These are phyloP conservation scores for Aspergillus sp. DNA, from an alignment of 2,329 filamentous ascomycete species.

Conservation along the genomic window DNA sequence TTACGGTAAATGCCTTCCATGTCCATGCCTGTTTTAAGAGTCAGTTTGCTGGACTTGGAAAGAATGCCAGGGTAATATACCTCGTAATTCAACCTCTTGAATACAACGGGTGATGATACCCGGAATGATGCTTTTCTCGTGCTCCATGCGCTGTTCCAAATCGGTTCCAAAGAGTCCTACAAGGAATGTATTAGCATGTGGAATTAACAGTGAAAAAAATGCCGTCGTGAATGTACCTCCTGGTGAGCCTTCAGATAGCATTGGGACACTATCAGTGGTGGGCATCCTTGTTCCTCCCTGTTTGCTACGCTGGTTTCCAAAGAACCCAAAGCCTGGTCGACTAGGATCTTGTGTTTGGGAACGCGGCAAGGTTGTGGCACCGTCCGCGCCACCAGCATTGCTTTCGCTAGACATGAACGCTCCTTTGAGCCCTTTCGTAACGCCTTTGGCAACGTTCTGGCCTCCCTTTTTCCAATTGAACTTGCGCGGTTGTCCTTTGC, in stretches of 20 bases:
- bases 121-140: slow-evolving; percentile 84
- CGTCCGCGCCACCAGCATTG: slow-evolving; percentile 35
- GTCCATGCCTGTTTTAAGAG: slow-evolving; percentile 66
- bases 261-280: slow-evolving; percentile 45
- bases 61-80: slow-evolving; percentile 39
- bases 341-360: slow-evolving; percentile 44
- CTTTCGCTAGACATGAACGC: slow-evolving; percentile 75
- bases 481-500: slow-evolving; percentile 91
- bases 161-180: slow-evolving; percentile 82
- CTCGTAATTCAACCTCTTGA: slow-evolving; percentile 90
- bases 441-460: slow-evolving; percentile 89
- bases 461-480: slow-evolving; percentile 99
- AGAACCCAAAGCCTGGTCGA: slow-evolving; percentile 70
- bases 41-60: slow-evolving; percentile 13
- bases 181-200: slow-evolving; percentile 11
- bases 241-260: slow-evolving; percentile 36
- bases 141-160: slow-evolving; percentile 78
- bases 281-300: slow-evolving; percentile 41
- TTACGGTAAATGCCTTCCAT: slow-evolving; percentile 97
- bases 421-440: slow-evolving; percentile 90
- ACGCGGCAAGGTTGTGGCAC: slow-evolving; percentile 31
- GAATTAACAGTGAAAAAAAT: not conserved
- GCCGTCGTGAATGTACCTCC: slow-evolving; percentile 34
- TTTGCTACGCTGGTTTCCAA: slow-evolving; percentile 53
- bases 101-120: slow-evolving; percentile 91